Evolutionary conservation across 805 yeast species (phyloP), one percentile per base, ranked within the genome.

Genomic region (Allodekkera sacchari): DNA sequence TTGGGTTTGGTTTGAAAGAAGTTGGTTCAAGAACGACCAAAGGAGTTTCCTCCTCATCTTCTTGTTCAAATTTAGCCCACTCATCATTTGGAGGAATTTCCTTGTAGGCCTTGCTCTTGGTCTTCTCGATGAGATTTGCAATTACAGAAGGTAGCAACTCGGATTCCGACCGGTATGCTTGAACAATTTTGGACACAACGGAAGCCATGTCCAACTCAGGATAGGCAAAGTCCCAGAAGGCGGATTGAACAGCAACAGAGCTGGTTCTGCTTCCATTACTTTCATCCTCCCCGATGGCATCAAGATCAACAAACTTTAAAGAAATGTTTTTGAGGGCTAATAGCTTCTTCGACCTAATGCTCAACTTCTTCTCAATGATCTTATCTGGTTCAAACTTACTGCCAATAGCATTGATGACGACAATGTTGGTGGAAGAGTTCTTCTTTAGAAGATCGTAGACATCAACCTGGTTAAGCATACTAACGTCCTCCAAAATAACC

Each of bases 101-200:
- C 28, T 63, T 62, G 28, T 67, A 44, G 30, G 66, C 70, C 36
- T 59, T 50, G 23, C 55, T 71, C 31, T 67, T 64, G 13, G 71
- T 70, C 38, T 76, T 73, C 30, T 74, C 76, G 34, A 83, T 70
- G 32, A 76, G 68, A 36, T 74, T 72, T 36, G 78, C 75, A 50
- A 80, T 64, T 28, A 77, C 84, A 21, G 80, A 74, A 21, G 82
- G 83, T 42, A 85, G 67, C 37, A 80, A 62, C 60, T 87, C 95
- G 38, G 84, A 82, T 41, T 78, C 85, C 31, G 80, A 70, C 31
- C 94, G 92, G 39, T 81, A 80, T 11, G 92, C 77, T 52, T 79
- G 83, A 57, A 80, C 74, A 45, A 85, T 72, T 53, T 79, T 78
- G 56, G 83, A 76, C 37, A 83, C 85, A 42, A 81, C 66, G 22